Percentiles rank a stretch among this genome's conserved stretches.
Conservation (phyloP, 2,329 filamentous ascomycete species). For the Bipolaris cookei region DNA sequence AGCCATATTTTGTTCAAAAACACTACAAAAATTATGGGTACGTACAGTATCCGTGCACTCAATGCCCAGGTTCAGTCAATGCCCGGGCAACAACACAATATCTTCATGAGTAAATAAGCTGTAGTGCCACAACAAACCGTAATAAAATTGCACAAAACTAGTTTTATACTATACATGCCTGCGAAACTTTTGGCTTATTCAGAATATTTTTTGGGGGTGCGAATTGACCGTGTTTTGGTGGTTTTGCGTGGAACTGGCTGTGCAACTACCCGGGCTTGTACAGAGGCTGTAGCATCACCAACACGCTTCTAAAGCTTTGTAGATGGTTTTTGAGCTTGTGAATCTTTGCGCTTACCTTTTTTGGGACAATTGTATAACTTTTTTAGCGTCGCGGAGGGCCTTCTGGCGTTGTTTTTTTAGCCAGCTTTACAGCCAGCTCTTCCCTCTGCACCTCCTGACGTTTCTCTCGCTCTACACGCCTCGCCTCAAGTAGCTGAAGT, state of each 20-base stretch:
- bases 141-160: background rate
- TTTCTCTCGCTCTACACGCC: constrained; percentile 5
- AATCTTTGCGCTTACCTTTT: constrained; percentile 1
- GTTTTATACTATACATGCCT: background rate
- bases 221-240: background rate
- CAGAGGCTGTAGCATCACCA: background rate
- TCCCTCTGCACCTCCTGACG: constrained; percentile 2
- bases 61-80: no score
- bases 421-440: background rate
- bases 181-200: no score
- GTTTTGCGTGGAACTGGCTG: background rate
- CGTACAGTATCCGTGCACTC: no score
- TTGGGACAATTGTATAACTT: constrained; percentile 4
- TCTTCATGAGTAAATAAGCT: background rate
- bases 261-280: background rate
- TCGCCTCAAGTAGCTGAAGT: background rate
- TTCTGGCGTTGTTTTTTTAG: background rate
- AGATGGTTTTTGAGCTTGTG: background rate
- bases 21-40: no score
- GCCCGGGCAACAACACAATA: background rate
- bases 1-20: no score
- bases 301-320: constrained; percentile 5
- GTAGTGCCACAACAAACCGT: background rate
- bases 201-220: background rate
- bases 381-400: background rate